Evolutionary conservation across 163 green algal species (phyloP), one percentile per base, ranked within the genome.

Genomic region (Chlamydomonas reinhardtii): DNA sequence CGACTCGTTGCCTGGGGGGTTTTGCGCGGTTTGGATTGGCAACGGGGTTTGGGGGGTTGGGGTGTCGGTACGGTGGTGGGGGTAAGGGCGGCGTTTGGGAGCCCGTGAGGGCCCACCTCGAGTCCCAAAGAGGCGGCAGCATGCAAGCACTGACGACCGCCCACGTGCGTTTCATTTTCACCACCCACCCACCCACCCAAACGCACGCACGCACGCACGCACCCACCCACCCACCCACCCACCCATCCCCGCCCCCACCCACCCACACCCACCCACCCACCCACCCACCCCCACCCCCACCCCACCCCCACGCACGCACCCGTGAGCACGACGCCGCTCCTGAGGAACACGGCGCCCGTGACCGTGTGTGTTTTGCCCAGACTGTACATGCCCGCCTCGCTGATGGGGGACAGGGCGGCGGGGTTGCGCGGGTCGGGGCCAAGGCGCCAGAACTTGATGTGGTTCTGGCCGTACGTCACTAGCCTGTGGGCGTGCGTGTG

Each of bases 371-470:
- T 92, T 4, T 64, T 74, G 22, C 75, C 85, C 52, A 92, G 93
- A 37, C 66, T 75, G 81, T 88, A 93, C 75, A 80, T 73, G 4
- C 82, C 82, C 17, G 52, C 66, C 54, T 78, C 66, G 74, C 20
- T 61, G 22, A 19, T 68, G 32, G 74, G 74, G 48, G 37, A 24
- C 31, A 85, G 34, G 27, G 43, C 39, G 20, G 59, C 34, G 29
- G 32, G 48, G 71, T 14, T 4, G 35, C 74, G 31, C 43, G 54
- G 52, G 54, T 84, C 72, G 34, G 29, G 37, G 24, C 4, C 54
- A 54, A 93, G 62, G 32, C 29, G 61, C 88, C 88, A 94, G 78
- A 94, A 93, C 88, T 93, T 94, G 86, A 94, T 93, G 86, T 93
- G 88, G 84, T 95, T 95, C 64, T 91, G 79, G 29, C 92, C 92